Evolutionary conservation across 169 alveolate genomes (phyloP).

Genomic region (Besnoitia besnoiti): DNA sequence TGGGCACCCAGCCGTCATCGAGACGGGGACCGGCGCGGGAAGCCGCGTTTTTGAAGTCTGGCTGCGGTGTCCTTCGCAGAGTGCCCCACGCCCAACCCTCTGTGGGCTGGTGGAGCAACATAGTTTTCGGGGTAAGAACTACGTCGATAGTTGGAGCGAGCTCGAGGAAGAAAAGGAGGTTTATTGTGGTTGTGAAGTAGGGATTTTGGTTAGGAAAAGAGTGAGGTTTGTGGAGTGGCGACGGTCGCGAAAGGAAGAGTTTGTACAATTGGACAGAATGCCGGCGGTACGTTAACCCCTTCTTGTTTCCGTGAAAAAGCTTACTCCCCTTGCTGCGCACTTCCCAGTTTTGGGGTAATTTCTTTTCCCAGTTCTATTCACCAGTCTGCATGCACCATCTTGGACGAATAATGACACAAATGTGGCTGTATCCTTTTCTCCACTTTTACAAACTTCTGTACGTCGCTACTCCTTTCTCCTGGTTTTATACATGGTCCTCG

Average conservation of each 20-base stretch:
- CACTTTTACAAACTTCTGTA: not conserved
- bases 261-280: not conserved
- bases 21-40: not conserved
- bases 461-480: not conserved
- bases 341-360: not conserved
- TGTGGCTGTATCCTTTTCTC: not conserved
- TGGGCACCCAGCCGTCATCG: conserved; percentile 3
- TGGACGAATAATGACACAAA: not conserved
- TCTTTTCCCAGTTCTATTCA: not conserved
- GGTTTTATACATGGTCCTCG: not conserved
- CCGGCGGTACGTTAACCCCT: conserved; percentile 6
- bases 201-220: not conserved
- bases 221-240: not conserved
- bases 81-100: conserved; percentile 12
- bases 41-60: not conserved
- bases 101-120: not conserved
- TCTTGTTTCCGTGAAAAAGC: not conserved
- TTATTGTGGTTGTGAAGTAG: not conserved
- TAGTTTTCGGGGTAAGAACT: not conserved
- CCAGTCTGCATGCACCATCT: not conserved
- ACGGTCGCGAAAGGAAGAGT: not conserved
- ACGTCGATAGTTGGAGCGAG: not conserved
- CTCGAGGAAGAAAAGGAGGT: not conserved
- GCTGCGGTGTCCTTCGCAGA: not conserved
- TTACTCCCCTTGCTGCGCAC: not conserved